phyloP scores from a whole-genome alignment of 1,284 basidiomycete species.

The Trametes versicolor region DNA sequence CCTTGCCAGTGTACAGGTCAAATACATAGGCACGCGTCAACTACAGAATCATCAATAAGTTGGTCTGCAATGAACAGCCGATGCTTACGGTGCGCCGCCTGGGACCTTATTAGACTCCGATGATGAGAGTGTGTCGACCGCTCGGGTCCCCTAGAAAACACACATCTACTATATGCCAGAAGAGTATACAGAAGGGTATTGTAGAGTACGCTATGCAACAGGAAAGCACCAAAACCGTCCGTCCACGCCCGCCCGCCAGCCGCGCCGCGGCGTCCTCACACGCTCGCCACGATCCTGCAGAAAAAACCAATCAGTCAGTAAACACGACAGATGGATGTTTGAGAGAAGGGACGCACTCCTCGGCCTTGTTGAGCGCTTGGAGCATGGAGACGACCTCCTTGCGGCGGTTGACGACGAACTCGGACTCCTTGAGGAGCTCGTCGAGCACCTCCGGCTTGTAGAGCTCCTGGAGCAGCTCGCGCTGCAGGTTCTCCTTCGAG shows the following conservation, averaged over 20 bases:
- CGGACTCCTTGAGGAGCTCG: slow-evolving; percentile 92
- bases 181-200: slow-evolving; percentile 41
- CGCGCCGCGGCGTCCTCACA: slow-evolving; percentile 35
- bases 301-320: slow-evolving; percentile 6
- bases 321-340: slow-evolving; percentile 2
- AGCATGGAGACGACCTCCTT: slow-evolving; percentile 94
- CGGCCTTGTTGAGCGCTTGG: slow-evolving; percentile 89
- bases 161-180: slow-evolving; percentile 35
- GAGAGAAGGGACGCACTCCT: slow-evolving; percentile 70
- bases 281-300: slow-evolving; percentile 50
- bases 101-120: too few relatives aligned
- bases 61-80: too few relatives aligned
- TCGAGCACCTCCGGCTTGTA: slow-evolving; percentile 94
- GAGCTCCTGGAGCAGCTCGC: slow-evolving; percentile 88
- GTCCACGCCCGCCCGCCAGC: slow-evolving; percentile 14
- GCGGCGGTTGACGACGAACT: slow-evolving; percentile 83
- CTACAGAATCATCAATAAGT: too few relatives aligned
- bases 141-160: slow-evolving; percentile 16
- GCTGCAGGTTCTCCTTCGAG: slow-evolving; percentile 93
- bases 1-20: too few relatives aligned
- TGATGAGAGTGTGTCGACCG: background rate
- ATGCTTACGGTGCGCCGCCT: too few relatives aligned
- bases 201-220: slow-evolving; percentile 44
- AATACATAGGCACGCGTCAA: too few relatives aligned
- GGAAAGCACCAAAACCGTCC: slow-evolving; percentile 30